Base-by-base conservation (phyloP, 163 green algal genomes). In the Scenedesmus sp. region DNA sequence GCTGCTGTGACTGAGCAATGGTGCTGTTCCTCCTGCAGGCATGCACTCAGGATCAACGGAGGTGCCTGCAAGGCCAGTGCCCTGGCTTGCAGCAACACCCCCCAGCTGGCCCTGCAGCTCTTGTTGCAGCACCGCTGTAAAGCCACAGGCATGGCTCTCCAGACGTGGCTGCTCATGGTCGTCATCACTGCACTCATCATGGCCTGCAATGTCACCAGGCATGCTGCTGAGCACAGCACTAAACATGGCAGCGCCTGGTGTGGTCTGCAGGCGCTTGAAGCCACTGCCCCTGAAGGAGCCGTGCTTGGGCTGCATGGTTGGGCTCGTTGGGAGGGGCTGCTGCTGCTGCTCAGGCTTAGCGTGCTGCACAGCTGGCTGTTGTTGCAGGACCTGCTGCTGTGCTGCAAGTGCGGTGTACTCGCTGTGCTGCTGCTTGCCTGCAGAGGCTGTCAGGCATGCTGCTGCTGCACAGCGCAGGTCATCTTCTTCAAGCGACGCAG, bases 381-480 rank as follows among this genome's bases (percentile, higher is more conserved):
- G 65, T 18, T 76, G 65, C 65, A 76, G 30, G 30, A 76, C 30
- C 30, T 76, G 65, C 65, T 76, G 65, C 65, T 76, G 65, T 18
- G 65, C 65, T 76, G 65, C 65, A 40, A 30, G 65, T 2, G 65
- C 65, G 18, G 65, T 76, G 65, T 18, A 30, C 65, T 76, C 30
- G 30, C 30, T 76, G 65, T 37, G 30, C 4, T 76, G 65, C 15
- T 76, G 65, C 9, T 40, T 76, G 30, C 65, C 65, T 76, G 65
- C 65, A 76, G 65, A 76, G 24, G 65, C 65, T 40, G 65, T 76
- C 65, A 76, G 65, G 65, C 65, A 76, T 40, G 65, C 65, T 76
- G 65, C 65, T 76, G 65, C 65, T 76, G 65, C 65, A 76, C 65
- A 76, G 30, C 65, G 30, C 65, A 40, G 65, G 30, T 76, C 65